phyloP scores from a whole-genome alignment of 192 early-diverging fungal genomes.

The Powellomyces hirtus region DNA sequence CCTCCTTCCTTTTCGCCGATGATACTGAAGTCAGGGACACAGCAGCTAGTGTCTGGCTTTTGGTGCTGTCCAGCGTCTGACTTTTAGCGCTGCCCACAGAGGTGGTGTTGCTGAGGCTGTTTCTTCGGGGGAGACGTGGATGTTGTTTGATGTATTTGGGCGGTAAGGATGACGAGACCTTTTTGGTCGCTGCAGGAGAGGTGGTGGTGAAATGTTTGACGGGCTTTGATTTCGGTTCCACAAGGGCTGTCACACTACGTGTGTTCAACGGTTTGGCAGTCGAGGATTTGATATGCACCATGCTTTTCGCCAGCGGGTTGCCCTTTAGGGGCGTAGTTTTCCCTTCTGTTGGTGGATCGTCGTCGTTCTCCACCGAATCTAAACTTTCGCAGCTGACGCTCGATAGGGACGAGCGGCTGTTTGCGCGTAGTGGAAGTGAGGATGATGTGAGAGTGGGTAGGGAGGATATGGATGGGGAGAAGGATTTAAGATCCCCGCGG shows the following conservation, averaged over 20 bases:
- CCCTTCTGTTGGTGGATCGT: background rate
- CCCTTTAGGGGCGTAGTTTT: background rate
- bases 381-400: background rate
- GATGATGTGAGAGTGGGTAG: background rate
- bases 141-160: background rate
- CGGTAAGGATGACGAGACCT: background rate
- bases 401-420: constrained; percentile 4
- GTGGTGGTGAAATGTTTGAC: background rate
- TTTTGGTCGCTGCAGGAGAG: background rate
- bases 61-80: background rate
- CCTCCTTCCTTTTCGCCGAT: background rate
- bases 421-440: background rate
- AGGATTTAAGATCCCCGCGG: background rate
- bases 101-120: background rate
- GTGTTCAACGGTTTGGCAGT: background rate
- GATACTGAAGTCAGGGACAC: background rate
- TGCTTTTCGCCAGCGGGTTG: background rate
- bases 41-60: background rate
- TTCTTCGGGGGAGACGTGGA: background rate
- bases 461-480: background rate
- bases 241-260: background rate
- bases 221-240: background rate
- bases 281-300: background rate
- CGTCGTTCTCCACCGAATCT: background rate
- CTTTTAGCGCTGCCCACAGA: background rate